A percentile compares a stretch with the other conserved stretches of the same genome.
phyloP scores from a whole-genome alignment of 768 basidiomycete species.

The Cystofilobasidium macerans region DNA sequence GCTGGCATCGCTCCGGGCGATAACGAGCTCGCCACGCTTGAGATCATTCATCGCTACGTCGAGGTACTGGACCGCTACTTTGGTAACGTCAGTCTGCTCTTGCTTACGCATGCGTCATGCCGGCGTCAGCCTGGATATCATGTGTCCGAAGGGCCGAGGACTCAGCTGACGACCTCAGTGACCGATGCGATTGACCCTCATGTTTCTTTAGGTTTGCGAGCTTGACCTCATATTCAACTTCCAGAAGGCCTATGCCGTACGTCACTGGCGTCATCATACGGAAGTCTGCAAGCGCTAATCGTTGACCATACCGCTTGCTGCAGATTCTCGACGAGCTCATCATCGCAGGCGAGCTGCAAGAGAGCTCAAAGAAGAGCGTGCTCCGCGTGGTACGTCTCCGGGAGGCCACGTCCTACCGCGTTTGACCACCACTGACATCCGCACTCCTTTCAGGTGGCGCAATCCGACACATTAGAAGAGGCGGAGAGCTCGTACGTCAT shows the following conservation, averaged over 20 bases:
- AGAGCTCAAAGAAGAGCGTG: slow-evolving; percentile 65
- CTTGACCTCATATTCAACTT: slow-evolving; percentile 97
- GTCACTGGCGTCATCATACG: slow-evolving; percentile 16
- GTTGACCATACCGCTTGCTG: neutral
- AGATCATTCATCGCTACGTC: slow-evolving; percentile 88
- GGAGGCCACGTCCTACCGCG: too few relatives aligned
- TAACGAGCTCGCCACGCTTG: slow-evolving; percentile 84
- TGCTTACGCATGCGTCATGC: too few relatives aligned
- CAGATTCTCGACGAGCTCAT: slow-evolving; percentile 80
- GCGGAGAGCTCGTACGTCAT: slow-evolving; percentile 31
- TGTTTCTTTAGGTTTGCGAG: slow-evolving; percentile 46
- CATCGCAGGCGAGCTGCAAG: slow-evolving; percentile 86
- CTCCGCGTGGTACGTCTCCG: slow-evolving; percentile 42
- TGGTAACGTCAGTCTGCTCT: slow-evolving; percentile 57
- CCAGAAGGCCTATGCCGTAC: slow-evolving; percentile 78
- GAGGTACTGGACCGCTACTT: slow-evolving; percentile 76
- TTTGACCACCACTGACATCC: neutral
- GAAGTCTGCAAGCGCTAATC: neutral
- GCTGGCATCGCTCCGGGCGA: slow-evolving; percentile 69
- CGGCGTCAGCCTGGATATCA: too few relatives aligned
- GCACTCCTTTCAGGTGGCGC: slow-evolving; percentile 37
- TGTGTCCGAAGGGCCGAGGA: too few relatives aligned
- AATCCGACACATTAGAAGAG: slow-evolving; percentile 42
- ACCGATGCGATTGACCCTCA: neutral
- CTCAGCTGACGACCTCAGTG: neutral